phyloP scores from a whole-genome alignment of 1,284 basidiomycete genomes.

The Puccinia novopanici region DNA sequence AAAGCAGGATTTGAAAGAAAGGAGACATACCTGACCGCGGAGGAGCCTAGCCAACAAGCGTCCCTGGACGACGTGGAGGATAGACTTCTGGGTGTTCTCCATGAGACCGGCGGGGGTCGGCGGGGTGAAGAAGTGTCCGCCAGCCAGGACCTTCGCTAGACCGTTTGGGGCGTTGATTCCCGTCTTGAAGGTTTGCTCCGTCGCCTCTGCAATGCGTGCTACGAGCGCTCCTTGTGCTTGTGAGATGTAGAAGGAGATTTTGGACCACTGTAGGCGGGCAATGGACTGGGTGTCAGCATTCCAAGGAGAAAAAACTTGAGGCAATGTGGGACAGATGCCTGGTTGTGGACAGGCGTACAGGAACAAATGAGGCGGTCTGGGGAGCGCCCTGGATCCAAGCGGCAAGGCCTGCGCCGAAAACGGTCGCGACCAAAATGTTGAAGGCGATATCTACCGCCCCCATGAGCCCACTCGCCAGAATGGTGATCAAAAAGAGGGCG shows the following conservation, averaged over 20 bases:
- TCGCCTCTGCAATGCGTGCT: slow-evolving; percentile 1
- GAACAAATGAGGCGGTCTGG: slow-evolving; percentile 25
- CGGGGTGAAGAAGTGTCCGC: slow-evolving; percentile 25
- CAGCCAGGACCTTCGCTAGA: slow-evolving; percentile 11
- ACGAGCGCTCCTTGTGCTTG: slow-evolving; percentile 29
- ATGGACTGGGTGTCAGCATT: not conserved
- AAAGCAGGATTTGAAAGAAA: not conserved
- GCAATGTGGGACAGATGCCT: no score
- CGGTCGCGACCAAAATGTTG: slow-evolving; percentile 1
- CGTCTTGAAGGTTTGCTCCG: slow-evolving; percentile 9
- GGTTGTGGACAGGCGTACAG: not conserved
- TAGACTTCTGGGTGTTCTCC: slow-evolving; percentile 34
- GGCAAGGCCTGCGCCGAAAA: slow-evolving; percentile 23
- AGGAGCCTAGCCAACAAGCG: slow-evolving; percentile 38
- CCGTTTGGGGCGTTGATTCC: slow-evolving; percentile 29
- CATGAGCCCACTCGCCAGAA: not conserved
- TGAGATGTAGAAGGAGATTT: slow-evolving; percentile 40
- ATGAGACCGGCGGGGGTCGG: slow-evolving; percentile 34
- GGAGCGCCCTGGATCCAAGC: slow-evolving; percentile 44
- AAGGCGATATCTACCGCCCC: not conserved
- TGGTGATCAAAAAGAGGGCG: slow-evolving; percentile 3
- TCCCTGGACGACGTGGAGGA: slow-evolving; percentile 25
- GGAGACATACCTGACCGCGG: slow-evolving; percentile 24
- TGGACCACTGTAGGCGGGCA: slow-evolving; percentile 28
- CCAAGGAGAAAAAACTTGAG: not conserved